A percentile compares a stretch with the other conserved stretches of the same genome.
These are phyloP conservation scores for Neltuma alba DNA, from an alignment of 306 rosid genomes.

Conservation along the genomic window DNA sequence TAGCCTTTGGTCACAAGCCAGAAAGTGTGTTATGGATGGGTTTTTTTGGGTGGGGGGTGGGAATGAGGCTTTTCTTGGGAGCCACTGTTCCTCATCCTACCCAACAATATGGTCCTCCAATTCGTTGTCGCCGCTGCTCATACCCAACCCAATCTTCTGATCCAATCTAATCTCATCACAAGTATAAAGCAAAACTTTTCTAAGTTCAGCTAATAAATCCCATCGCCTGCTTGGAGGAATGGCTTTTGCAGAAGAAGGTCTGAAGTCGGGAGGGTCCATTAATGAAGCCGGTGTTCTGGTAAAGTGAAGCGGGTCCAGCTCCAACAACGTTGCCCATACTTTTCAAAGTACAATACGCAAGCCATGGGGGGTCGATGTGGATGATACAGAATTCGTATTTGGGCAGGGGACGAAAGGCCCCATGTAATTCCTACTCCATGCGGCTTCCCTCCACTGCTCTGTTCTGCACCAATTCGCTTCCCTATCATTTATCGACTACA, in stretches of 20 bases:
- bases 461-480: too few species aligned
- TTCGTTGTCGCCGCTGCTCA: not conserved
- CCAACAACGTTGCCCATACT: too few species aligned
- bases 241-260: not conserved
- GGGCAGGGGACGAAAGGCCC: slow-evolving; percentile 24
- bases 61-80: not conserved
- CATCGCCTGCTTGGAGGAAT: not conserved
- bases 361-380: not conserved
- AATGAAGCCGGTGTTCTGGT: too few species aligned
- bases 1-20: not conserved
- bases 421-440: not conserved
- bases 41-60: not conserved
- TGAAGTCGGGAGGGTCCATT: not conserved
- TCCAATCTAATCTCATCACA: not conserved
- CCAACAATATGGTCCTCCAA: not conserved
- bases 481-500: too few species aligned
- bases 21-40: not conserved
- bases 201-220: not conserved
- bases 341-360: too few species aligned
- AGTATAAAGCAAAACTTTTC: not conserved
- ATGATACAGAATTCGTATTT: not conserved
- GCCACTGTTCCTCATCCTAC: slow-evolving; percentile 8
- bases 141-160: not conserved
- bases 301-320: not conserved
- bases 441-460: too few species aligned